phyloP scores from a whole-genome alignment of 192 early-diverging fungal species.

The Funneliformis geosporum region DNA sequence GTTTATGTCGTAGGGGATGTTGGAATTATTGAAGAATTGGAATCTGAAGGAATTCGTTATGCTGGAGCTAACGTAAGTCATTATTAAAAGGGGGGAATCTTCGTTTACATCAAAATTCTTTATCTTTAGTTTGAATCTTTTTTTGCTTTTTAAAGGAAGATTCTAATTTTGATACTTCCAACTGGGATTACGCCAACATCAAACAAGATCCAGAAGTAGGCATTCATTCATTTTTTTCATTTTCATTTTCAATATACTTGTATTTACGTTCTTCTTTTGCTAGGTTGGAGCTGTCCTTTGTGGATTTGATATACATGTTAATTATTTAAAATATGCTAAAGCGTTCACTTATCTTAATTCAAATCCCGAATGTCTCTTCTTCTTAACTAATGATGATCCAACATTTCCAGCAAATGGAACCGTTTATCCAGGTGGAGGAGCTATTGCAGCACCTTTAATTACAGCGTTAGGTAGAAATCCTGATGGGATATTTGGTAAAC shows the following conservation, averaged over 20 bases:
- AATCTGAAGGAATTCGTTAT: conserved; percentile 69
- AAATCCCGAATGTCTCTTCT: conserved; percentile 70
- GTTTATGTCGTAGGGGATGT: conserved; percentile 90
- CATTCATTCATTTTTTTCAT: too few relatives aligned
- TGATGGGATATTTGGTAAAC: conserved; percentile 86
- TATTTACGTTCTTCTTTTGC: background rate
- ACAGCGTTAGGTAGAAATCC: conserved; percentile 81
- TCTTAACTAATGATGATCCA: conserved; percentile 91
- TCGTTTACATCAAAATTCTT: background rate
- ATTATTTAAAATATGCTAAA: conserved; percentile 91
- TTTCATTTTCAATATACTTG: background rate
- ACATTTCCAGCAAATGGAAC: conserved; percentile 82
- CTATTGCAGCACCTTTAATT: conserved; percentile 73
- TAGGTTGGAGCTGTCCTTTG: conserved; percentile 88
- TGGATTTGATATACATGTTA: conserved; percentile 91
- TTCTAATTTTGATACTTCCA: conserved; percentile 52
- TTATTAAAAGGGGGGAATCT: background rate
- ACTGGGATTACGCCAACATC: conserved; percentile 59
- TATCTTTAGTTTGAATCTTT: background rate
- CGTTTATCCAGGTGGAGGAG: conserved; percentile 84
- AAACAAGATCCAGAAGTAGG: conserved; percentile 56
- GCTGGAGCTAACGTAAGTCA: conserved; percentile 41
- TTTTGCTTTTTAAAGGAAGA: conserved; percentile 28
- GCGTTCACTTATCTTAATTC: conserved; percentile 81
- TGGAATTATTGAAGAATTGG: conserved; percentile 88